These are phyloP conservation scores for Aspergillus nanangensis DNA, from an alignment of 495 filamentous ascomycete genomes.

Conservation along the genomic window DNA sequence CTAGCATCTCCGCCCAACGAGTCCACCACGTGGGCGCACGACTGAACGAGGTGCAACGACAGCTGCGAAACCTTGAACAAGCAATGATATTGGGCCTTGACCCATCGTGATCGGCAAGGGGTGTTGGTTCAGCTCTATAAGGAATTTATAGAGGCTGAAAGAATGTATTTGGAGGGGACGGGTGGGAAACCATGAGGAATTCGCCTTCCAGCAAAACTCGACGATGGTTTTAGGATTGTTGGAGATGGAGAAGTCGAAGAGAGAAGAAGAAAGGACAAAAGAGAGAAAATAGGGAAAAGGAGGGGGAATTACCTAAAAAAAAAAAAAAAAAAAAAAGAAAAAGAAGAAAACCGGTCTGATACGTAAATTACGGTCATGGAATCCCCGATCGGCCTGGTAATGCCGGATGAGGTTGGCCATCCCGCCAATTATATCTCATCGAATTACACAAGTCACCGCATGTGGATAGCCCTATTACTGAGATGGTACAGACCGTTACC, in stretches of 20 bases:
- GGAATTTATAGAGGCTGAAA: conserved; percentile 3
- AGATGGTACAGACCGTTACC: too few relatives aligned
- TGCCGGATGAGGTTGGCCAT: too few relatives aligned
- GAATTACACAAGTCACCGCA: too few relatives aligned
- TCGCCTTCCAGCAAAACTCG: too few relatives aligned
- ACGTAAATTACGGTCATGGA: too few relatives aligned
- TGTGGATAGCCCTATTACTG: too few relatives aligned
- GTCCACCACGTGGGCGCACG: conserved; percentile 43
- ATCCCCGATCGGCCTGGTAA: too few relatives aligned
- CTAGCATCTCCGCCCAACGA: conserved; percentile 42
- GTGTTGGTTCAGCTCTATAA: conserved; percentile 10
- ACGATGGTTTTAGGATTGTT: too few relatives aligned
- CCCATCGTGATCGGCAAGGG: conserved; percentile 20
- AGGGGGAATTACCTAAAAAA: conserved; percentile 4
- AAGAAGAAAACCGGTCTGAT: too few relatives aligned
- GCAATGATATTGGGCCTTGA: conserved; percentile 11
- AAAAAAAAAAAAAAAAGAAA: not conserved
- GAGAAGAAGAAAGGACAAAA: conserved; percentile 1
- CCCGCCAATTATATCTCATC: too few relatives aligned
- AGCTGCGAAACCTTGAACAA: conserved; percentile 29
- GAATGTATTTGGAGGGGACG: too few relatives aligned
- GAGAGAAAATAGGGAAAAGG: conserved; percentile 2
- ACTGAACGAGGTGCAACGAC: conserved; percentile 33
- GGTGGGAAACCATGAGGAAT: too few relatives aligned
- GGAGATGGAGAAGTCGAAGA: not conserved